Evolutionary conservation across 2,329 filamentous ascomycete species (phyloP), one percentile per base, ranked within the genome.

Genomic region (Aspergillus novofumigatus): DNA sequence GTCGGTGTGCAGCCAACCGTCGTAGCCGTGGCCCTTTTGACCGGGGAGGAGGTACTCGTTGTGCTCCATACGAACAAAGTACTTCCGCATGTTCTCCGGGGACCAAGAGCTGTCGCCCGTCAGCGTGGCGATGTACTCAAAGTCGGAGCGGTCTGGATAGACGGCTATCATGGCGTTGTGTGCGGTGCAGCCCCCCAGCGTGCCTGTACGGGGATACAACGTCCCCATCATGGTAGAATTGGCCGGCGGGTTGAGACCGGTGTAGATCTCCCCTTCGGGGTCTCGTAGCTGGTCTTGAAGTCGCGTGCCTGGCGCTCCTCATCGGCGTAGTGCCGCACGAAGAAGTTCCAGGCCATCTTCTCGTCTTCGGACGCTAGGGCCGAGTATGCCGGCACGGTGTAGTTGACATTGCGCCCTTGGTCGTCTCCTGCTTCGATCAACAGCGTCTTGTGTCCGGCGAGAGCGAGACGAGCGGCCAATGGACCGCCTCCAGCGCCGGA

Each of bases 91-190:
- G 57, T 83, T 84, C 1, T 72, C 71, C 0, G 84, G 73, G 0
- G 75, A 71, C 85, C 86, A 88, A 0, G 82, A 83, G 1, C 70
- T 62, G 63, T 89, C 86, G 3, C 85, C 84, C 2, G 86, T 88
- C 28, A 87, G 65, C 11, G 72, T 69, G 3, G 79, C 80, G 55
- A 88, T 81, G 63, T 81, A 72, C 49, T 85, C 76, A 72, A 82
- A 88, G 69, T 88, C 86, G 28, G 78, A 80, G 49, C 81, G 76
- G 56, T 83, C 79, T 0, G 86, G 85, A 58, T 84, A 81, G 26
- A 86, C 75, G 17, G 81, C 77, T 51, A 88, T 81, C 48, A 86
- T 70, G 6, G 83, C 84, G 48, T 86, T 85, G 71, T 89, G 86
- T 4, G 81, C 79, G 1, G 82, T 80, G 69, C 83, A 86, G 4